These are phyloP conservation scores for Boletellus sp. DNA, from an alignment of 1,284 basidiomycete genomes.

Conservation along the genomic window DNA sequence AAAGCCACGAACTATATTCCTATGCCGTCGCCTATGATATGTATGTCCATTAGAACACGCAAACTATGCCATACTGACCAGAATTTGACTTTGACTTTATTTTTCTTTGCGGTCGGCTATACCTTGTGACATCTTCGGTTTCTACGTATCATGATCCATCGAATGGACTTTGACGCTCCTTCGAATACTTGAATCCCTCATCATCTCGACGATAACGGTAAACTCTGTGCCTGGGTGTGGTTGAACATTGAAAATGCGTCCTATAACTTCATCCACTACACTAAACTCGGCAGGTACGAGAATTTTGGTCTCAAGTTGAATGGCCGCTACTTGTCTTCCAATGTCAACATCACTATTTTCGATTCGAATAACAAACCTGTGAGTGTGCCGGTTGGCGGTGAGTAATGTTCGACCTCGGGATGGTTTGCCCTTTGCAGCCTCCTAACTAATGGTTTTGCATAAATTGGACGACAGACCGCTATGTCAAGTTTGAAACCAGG, in stretches of 20 bases:
- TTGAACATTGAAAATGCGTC: no score
- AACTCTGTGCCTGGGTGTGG: no score
- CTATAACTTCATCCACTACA: not conserved
- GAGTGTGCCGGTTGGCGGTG: constrained; percentile 64
- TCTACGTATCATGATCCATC: no score
- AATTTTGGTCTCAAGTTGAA: constrained; percentile 72
- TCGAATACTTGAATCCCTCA: not conserved
- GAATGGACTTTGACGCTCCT: not conserved
- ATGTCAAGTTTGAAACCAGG: constrained; percentile 70
- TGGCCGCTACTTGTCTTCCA: constrained; percentile 79
- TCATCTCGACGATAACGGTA: no score
- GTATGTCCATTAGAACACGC: constrained; percentile 34
- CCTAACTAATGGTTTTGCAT: not conserved
- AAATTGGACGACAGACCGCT: constrained; percentile 44
- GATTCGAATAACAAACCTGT: constrained; percentile 48
- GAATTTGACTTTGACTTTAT: not conserved
- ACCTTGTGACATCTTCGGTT: not conserved
- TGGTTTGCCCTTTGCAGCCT: no score
- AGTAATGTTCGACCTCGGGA: constrained; percentile 14
- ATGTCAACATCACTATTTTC: constrained; percentile 77
- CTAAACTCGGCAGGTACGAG: constrained; percentile 44
- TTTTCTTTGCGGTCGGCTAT: not conserved
- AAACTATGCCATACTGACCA: constrained; percentile 8
- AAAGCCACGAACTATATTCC: constrained; percentile 80
- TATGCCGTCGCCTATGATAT: constrained; percentile 77